Percentiles rank a stretch among this genome's conserved stretches.
Evolutionary conservation across 1,139 yeast genomes (phyloP).

Genomic region (Debaryomyces coudertii): DNA sequence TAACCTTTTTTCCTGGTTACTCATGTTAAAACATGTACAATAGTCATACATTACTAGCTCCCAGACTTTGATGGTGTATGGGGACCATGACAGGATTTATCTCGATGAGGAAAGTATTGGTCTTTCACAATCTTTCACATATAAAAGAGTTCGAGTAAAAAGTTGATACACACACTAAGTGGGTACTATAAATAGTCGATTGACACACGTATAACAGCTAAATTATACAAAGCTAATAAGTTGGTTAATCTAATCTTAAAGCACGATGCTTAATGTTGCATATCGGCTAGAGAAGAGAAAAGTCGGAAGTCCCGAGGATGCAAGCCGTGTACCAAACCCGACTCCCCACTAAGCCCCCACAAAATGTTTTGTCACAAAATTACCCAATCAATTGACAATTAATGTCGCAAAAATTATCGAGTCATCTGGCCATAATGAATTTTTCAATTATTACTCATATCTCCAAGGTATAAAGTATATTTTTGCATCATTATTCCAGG

Average conservation of each 20-base stretch:
- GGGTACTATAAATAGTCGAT: no score
- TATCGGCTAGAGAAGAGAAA: not conserved
- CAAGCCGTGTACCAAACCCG: not conserved
- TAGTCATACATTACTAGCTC: no score
- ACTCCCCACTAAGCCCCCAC: not conserved
- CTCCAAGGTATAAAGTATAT: not conserved
- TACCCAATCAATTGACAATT: not conserved
- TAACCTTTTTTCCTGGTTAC: no score
- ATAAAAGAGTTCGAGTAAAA: not conserved
- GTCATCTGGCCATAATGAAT: not conserved
- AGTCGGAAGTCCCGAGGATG: not conserved
- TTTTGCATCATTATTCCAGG: not conserved
- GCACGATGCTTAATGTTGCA: not conserved
- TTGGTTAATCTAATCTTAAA: no score
- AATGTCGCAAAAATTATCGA: not conserved
- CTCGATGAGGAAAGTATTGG: slow-evolving; percentile 4
- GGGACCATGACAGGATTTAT: not conserved
- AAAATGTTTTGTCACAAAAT: not conserved
- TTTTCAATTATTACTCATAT: slow-evolving; percentile 5
- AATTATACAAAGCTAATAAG: no score
- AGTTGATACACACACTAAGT: not conserved
- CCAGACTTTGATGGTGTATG: not conserved
- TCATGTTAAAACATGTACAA: no score
- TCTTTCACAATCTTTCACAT: not conserved
- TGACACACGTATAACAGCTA: no score